A percentile compares a stretch with the other conserved stretches of the same genome.
Conservation (phyloP, 305 asterid genomes). For the Solanum aculeatissimum region DNA sequence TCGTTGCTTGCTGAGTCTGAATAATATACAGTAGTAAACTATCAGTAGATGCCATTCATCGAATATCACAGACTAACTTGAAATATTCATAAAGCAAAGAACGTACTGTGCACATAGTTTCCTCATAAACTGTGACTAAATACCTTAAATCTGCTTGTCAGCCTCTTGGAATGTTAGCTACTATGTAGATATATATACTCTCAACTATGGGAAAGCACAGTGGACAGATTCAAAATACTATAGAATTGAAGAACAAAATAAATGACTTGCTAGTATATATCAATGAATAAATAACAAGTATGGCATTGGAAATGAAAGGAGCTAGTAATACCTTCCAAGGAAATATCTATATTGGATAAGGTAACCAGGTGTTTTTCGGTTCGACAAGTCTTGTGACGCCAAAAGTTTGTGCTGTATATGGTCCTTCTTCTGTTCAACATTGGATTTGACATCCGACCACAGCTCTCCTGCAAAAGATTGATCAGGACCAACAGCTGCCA, state of each 20-base stretch:
- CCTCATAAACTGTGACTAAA: background rate
- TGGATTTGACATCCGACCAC: conserved; percentile 49
- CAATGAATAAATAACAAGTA: background rate
- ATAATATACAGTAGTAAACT: background rate
- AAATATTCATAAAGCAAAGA: background rate
- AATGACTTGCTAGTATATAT: background rate
- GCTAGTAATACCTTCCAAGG: conserved; percentile 61
- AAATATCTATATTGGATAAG: conserved; percentile 57
- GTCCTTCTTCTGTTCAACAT: conserved; percentile 38
- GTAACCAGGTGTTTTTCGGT: conserved; percentile 50
- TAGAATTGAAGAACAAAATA: background rate
- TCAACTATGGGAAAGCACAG: background rate
- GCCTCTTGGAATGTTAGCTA: background rate
- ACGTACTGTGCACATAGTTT: background rate
- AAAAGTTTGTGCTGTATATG: conserved; percentile 30
- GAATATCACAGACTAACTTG: background rate
- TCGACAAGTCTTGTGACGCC: conserved; percentile 58
- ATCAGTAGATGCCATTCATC: background rate
- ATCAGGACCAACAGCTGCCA: conserved; percentile 22
- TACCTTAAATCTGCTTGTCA: background rate
- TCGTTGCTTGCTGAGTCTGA: conserved; percentile 74
- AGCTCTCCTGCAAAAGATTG: conserved; percentile 52
- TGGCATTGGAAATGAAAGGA: background rate
- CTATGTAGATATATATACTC: background rate
- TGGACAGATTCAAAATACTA: background rate